Evolutionary conservation across 2,329 filamentous ascomycete genomes (phyloP), one percentile per base, ranked within the genome.

Genomic region (Corynespora cassiicola): DNA sequence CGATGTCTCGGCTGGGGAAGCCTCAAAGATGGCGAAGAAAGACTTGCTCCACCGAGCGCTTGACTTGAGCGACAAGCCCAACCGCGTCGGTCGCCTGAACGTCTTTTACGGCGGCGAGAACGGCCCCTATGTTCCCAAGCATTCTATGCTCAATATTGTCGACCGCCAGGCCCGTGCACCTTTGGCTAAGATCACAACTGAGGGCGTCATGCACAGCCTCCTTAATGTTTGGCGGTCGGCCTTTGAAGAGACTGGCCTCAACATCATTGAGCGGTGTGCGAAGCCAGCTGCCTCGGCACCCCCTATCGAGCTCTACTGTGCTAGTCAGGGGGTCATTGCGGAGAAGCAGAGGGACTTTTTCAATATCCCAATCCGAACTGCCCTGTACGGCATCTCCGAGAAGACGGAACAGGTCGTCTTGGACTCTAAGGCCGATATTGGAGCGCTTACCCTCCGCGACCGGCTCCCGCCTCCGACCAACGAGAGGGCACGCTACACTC

Each of bases 401-500:
- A 69, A 71, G 33, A 69, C 92, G 45, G 90, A 97, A 68, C 80
- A 81, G 58, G 80, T 84, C 3, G 76, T 97, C 5, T 73, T 97
- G n/a, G 76, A 83, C 31, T 79, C 84, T 36, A 88, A 89, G 69
- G 66, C 90, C 7, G 82, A 89, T 5, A 74, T 82, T 10, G 75
- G 80, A 16, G 71, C 79, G 22, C 85, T 85, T 57, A 87, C 90
- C 1, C 65, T 79, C 2, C 73, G 72, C 9, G 75, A 81, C 50
- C 76, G 91, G 68, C 75, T 97, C 1, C 91, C 94, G 3, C 73
- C 79, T 22, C 91, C 94, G 1, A 85, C 88, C 45, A 90, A 88
- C 29, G 81, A 87, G 61, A 92, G 90, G 75, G 82, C 85, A 51
- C 83, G 88, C 16, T 97, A 91, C 71, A 96, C 88, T 33, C 88